Evolutionary conservation across 2,329 filamentous ascomycete genomes (phyloP).

Genomic region (Trichoderma polysporum): DNA sequence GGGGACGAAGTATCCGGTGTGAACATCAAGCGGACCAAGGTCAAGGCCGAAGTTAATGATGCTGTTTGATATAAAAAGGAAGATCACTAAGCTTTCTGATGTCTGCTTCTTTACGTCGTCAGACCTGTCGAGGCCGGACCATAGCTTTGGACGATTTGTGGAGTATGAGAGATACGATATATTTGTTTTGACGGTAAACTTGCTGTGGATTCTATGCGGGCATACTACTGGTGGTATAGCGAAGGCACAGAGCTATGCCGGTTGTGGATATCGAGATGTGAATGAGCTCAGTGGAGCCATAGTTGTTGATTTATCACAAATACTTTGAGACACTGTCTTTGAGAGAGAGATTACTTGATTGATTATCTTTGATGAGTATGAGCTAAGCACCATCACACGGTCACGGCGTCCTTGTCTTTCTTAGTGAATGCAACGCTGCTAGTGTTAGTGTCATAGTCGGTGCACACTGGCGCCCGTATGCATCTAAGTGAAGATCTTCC

Average conservation of each 20-base stretch:
- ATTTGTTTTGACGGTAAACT: neutral
- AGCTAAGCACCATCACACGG: neutral
- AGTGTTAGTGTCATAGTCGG: neutral
- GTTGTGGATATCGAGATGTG: neutral
- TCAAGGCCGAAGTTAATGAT: neutral
- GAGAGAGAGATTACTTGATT: neutral
- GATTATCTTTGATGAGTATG: neutral
- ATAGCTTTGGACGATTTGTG: neutral
- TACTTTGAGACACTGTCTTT: neutral
- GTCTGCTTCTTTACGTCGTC: neutral
- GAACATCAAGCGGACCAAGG: neutral
- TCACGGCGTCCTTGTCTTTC: neutral
- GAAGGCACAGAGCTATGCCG: neutral
- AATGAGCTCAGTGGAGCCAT: neutral
- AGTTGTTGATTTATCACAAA: neutral
- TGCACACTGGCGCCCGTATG: neutral
- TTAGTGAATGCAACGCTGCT: conserved; percentile 9
- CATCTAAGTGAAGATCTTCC: conserved; percentile 10
- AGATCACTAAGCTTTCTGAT: neutral
- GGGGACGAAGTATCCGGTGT: neutral
- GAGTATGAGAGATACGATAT: neutral
- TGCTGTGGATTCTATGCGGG: neutral
- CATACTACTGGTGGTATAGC: neutral
- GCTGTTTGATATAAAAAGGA: neutral
- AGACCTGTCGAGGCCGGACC: neutral